These are phyloP conservation scores for Bruguiera hainesii DNA, from an alignment of 441 rosid species.

Conservation along the genomic window DNA sequence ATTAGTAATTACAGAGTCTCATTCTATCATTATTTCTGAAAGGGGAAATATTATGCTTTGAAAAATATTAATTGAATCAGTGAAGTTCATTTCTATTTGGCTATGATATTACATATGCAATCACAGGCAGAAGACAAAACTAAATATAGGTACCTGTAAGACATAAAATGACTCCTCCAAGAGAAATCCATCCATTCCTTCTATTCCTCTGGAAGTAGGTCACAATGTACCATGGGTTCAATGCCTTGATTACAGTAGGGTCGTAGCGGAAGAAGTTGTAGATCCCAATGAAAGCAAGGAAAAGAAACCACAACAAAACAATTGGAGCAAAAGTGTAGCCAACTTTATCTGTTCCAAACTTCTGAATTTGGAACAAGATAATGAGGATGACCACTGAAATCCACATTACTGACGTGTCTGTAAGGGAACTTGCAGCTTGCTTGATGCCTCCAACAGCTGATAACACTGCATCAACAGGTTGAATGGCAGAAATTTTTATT, in stretches of 20 bases:
- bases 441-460: conserved; percentile 45
- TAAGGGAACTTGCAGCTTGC: conserved; percentile 23
- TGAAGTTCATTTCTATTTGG: too few relatives aligned
- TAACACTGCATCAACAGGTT: conserved; percentile 22
- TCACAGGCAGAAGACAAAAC: neutral
- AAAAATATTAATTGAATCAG: neutral
- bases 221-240: conserved; percentile 37
- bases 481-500: too few relatives aligned
- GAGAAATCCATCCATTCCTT: conserved; percentile 39
- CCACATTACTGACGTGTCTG: conserved; percentile 33
- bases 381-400: conserved; percentile 31
- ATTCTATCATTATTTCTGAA: conserved; percentile 15
- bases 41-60: conserved; percentile 14
- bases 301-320: conserved; percentile 27
- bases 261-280: conserved; percentile 32
- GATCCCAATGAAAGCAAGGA: conserved; percentile 28
- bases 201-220: conserved; percentile 32
- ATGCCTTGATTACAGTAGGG: conserved; percentile 26
- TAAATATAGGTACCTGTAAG: conserved; percentile 26
- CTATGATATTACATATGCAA: neutral
- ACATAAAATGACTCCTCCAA: conserved; percentile 36
- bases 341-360: conserved; percentile 40
- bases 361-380: conserved; percentile 34
- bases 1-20: neutral
- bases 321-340: conserved; percentile 41